These are phyloP conservation scores for Aspergillus caelatus DNA, from an alignment of 2,329 filamentous ascomycete genomes.

Conservation along the genomic window DNA sequence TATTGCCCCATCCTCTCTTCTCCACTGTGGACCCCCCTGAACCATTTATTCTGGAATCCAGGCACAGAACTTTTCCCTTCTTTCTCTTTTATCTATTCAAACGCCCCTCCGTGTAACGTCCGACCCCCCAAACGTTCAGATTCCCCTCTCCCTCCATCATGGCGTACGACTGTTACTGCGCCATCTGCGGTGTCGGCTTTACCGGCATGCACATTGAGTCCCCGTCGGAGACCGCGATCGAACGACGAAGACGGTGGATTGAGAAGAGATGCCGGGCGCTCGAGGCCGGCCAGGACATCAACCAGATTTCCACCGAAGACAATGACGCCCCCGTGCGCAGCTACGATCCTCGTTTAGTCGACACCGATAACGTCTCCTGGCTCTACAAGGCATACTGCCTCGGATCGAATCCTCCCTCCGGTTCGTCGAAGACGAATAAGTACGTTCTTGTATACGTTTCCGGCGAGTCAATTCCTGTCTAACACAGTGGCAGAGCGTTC, in stretches of 20 bases:
- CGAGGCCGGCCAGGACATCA: constrained; percentile 10
- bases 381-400: constrained; percentile 24
- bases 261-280: constrained; percentile 20
- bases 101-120: neutral
- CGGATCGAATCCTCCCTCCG: constrained; percentile 9
- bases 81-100: neutral
- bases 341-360: constrained; percentile 25
- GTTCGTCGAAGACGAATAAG: constrained; percentile 15
- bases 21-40: constrained; percentile 3
- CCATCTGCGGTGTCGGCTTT: constrained; percentile 26
- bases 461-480: neutral
- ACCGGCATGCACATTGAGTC: constrained; percentile 25
- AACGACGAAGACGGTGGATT: constrained; percentile 23
- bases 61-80: neutral
- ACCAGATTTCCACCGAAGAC: constrained; percentile 8
- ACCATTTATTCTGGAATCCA: constrained; percentile 7
- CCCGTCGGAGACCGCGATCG: constrained; percentile 19
- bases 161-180: constrained; percentile 29
- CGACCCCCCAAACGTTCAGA: neutral
- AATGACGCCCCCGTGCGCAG: constrained; percentile 20
- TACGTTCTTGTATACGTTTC: constrained; percentile 2
- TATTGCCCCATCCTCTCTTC: neutral
- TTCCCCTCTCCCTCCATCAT: constrained; percentile 8
- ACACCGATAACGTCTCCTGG: constrained; percentile 20
- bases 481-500: constrained; percentile 15